A percentile compares a stretch with the other conserved stretches of the same genome.
Evolutionary conservation across 768 basidiomycete genomes (phyloP).

Genomic region (Pilatotrama ljubarskyi): DNA sequence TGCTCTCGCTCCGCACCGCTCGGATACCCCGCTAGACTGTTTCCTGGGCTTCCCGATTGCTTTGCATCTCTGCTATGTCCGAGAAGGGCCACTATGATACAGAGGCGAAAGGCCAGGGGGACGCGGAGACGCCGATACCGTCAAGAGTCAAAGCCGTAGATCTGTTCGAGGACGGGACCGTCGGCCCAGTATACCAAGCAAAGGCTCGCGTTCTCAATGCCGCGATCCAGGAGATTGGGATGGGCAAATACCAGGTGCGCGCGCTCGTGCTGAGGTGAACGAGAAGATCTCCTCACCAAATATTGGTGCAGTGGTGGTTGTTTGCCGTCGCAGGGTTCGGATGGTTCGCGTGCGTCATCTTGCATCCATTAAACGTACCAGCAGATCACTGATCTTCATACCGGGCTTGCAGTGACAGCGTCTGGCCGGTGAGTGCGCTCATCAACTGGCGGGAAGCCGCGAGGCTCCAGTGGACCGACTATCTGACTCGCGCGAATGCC

Average conservation of each 20-base stretch:
- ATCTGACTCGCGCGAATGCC: not conserved
- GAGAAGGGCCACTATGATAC: slow-evolving; percentile 8
- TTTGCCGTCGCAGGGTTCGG: slow-evolving; percentile 74
- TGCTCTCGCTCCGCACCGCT: not conserved
- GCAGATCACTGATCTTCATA: not conserved
- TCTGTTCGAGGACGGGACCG: slow-evolving; percentile 29
- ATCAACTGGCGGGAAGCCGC: too few relatives aligned
- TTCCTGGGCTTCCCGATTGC: not conserved
- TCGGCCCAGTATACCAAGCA: slow-evolving; percentile 49
- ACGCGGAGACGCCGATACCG: not conserved
- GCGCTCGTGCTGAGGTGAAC: too few relatives aligned
- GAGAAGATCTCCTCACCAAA: not conserved
- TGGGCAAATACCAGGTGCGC: slow-evolving; percentile 56
- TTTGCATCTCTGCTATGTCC: not conserved
- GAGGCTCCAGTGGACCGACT: not conserved
- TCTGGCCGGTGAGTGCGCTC: slow-evolving; percentile 60
- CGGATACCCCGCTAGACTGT: not conserved
- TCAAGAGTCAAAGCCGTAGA: slow-evolving; percentile 6
- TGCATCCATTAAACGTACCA: not conserved
- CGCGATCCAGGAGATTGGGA: slow-evolving; percentile 53
- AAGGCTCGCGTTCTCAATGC: slow-evolving; percentile 49
- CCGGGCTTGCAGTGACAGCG: slow-evolving; percentile 51
- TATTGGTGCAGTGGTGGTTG: slow-evolving; percentile 50
- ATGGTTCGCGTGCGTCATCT: slow-evolving; percentile 65
- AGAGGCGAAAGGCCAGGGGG: slow-evolving; percentile 3